Evolutionary conservation across 2,329 filamentous ascomycete genomes (phyloP), one percentile per base, ranked within the genome.

Genomic region (Trichoderma semiorbis): DNA sequence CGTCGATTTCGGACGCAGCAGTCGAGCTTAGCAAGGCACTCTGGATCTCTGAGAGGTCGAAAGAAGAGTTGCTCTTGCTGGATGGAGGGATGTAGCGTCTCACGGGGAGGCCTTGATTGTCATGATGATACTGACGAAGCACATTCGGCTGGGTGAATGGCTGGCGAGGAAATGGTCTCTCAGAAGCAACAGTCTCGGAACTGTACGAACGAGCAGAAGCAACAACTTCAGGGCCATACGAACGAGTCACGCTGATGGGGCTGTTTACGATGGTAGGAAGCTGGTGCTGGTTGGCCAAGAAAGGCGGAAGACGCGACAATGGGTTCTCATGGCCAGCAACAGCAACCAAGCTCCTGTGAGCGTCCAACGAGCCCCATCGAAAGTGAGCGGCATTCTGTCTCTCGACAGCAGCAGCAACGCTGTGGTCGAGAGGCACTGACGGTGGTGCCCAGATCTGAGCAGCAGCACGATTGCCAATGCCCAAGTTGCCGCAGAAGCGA

Each of bases 281-380:
- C 47, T 53, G 63, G 32, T n/a, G 47, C 24, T 32, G 61, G 12
- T 7, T 34, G 7, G 61, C 34, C 36, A 36, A 11, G 18, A 58
- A 65, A 16, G 57, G 30, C 14, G 61, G n/a, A 10, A 64, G 7
- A 47, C 43, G 69, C 26, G 50, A 10, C 5, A 30, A 28, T 16
- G 28, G n/a, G 30, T 53, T 53, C 57, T 69, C 67, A 10, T 24
- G 62, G 14, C 50, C 28, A 39, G 16, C 36, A 30, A 30, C 39
- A 50, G 32, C 10, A 32, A 39, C 21, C 21, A 39, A 28, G 24
- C 26, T 26, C 30, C 32, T 26, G 18, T 18, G 57, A 12, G 60
- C 5, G 14, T 69, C 64, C 50, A 60, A 50, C 21, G 70, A 58
- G 6, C 24, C 64, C 71, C 71, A 72, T n/a, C 66, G 53, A 10